Percentiles rank a stretch among this genome's conserved stretches.
These are phyloP conservation scores for Liriodendron chinense DNA, from an alignment of 164 flowering plant species.

Conservation along the genomic window DNA sequence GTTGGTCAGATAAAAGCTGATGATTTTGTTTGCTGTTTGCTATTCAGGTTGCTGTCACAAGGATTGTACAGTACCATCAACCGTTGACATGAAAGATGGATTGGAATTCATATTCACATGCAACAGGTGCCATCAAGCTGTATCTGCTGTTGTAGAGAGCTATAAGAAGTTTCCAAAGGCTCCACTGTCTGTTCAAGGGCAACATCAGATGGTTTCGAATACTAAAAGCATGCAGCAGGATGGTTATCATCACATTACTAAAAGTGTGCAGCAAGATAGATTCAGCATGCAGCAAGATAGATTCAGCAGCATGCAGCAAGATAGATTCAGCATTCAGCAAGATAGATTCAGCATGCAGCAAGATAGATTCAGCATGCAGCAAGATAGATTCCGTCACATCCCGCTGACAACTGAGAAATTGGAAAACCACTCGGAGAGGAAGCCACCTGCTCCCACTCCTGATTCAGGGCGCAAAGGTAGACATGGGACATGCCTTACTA, in stretches of 20 bases:
- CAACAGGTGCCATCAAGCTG: slow-evolving; percentile 46
- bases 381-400: not conserved
- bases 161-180: slow-evolving; percentile 42
- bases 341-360: not conserved
- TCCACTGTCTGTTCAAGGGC: slow-evolving; percentile 41
- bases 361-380: not conserved
- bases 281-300: not conserved
- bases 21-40: slow-evolving; percentile 12
- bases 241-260: slow-evolving; percentile 6
- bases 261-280: not conserved
- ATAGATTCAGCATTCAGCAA: not conserved
- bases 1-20: not conserved
- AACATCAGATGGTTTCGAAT: slow-evolving; percentile 24
- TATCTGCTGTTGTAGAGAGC: slow-evolving; percentile 16
- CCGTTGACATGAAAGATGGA: slow-evolving; percentile 27
- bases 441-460: slow-evolving; percentile 25
- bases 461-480: slow-evolving; percentile 24
- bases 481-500: slow-evolving; percentile 14
- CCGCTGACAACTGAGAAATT: slow-evolving; percentile 5
- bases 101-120: slow-evolving; percentile 43
- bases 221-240: slow-evolving; percentile 25
- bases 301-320: not conserved
- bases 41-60: slow-evolving; percentile 77
- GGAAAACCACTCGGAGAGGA: slow-evolving; percentile 11
- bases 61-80: slow-evolving; percentile 51